Conservation (phyloP, 257 asterid species). For the Knoxia roxburghii region DNA sequence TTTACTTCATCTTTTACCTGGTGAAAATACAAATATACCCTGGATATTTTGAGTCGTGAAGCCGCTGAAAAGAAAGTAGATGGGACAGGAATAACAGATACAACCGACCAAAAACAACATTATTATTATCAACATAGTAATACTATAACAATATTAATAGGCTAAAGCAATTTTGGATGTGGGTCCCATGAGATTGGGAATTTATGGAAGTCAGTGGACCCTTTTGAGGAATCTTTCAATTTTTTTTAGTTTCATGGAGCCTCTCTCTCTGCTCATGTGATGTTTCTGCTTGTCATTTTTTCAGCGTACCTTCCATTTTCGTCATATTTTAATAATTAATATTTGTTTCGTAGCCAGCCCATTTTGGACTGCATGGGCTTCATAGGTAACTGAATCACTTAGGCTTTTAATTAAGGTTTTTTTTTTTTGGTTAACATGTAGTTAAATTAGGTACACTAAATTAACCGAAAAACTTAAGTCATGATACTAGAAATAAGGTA, state of each 20-base stretch:
- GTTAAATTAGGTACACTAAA: too few species aligned
- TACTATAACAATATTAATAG: too few species aligned
- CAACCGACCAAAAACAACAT: neutral
- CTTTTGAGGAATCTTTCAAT: neutral
- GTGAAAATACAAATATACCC: neutral
- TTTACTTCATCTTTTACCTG: neutral
- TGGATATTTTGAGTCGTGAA: neutral
- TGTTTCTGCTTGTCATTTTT: neutral
- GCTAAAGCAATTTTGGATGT: neutral
- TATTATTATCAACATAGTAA: too few species aligned
- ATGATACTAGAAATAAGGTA: too few species aligned
- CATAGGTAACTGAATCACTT: too few species aligned
- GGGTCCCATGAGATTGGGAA: constrained; percentile 3
- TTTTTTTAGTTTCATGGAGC: too few species aligned
- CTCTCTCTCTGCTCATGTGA: neutral
- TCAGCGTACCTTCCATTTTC: neutral
- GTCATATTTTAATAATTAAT: neutral
- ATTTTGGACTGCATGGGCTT: too few species aligned
- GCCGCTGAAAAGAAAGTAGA: neutral
- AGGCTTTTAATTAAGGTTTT: neutral
- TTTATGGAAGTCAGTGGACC: constrained; percentile 4
- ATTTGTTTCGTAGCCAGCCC: too few species aligned
- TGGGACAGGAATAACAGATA: constrained; percentile 3
- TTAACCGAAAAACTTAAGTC: too few species aligned
- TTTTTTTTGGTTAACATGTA: neutral